Percentiles rank a stretch among this genome's conserved stretches.
Conservation (phyloP, 805 yeast species). For the Lipomyces yamanashiensis region DNA sequence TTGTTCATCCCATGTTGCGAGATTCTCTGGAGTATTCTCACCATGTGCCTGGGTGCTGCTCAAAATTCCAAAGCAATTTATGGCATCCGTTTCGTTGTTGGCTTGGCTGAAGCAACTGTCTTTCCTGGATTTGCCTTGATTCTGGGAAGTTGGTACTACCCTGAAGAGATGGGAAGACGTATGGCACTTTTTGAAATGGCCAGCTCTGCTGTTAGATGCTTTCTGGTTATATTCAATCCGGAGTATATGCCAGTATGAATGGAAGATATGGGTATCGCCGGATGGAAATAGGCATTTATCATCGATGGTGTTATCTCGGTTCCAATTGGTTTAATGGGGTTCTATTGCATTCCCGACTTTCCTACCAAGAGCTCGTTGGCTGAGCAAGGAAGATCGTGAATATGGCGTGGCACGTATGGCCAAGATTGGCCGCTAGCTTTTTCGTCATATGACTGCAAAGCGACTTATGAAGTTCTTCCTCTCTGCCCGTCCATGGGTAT, state of each 20-base stretch:
- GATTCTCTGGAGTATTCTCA: conserved; percentile 68
- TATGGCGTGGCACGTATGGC: conserved; percentile 30
- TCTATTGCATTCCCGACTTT: conserved; percentile 27
- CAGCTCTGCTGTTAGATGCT: conserved; percentile 66
- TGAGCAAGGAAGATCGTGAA: conserved; percentile 17
- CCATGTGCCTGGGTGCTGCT: conserved; percentile 53
- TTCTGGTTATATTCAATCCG: conserved; percentile 67
- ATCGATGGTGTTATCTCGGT: conserved; percentile 64
- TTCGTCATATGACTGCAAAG: conserved; percentile 16
- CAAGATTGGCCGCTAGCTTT: conserved; percentile 28
- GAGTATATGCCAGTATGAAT: conserved; percentile 53
- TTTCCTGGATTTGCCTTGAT: conserved; percentile 55
- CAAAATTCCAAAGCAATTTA: conserved; percentile 55
- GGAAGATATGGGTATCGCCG: conserved; percentile 62
- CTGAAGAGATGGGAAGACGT: conserved; percentile 63
- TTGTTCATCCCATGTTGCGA: conserved; percentile 60
- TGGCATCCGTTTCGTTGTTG: conserved; percentile 68
- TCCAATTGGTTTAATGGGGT: conserved; percentile 48
- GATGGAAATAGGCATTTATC: conserved; percentile 78
- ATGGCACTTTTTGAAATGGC: conserved; percentile 65
- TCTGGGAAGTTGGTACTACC: conserved; percentile 63
- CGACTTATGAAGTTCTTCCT: conserved; percentile 16
- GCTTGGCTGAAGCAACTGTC: conserved; percentile 68
- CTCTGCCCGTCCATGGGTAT: conserved; percentile 19
- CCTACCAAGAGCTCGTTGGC: conserved; percentile 27